Evolutionary conservation across 352 stramenopile genomes (phyloP), one percentile per base, ranked within the genome.

Genomic region (Globisporangium iwayamae): DNA sequence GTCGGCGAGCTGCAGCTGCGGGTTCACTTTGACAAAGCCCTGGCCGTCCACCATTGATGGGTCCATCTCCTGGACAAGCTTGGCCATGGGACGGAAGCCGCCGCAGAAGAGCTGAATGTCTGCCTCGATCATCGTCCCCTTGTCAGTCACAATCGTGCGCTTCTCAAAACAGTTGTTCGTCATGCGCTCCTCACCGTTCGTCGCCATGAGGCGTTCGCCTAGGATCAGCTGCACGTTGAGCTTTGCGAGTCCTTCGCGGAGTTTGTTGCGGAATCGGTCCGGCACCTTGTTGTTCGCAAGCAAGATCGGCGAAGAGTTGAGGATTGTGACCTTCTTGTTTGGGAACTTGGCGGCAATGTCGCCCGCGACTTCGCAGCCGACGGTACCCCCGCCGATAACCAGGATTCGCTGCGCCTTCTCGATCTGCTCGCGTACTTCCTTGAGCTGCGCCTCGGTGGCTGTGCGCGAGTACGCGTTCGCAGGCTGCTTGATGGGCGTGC

Each of bases 401-500:
- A 54, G 48, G 22, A 54, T 54, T 2, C 13, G 14, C 48, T 38
- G 10, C 8, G 48, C 48, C 13, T 54, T 34, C 48, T 54, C 48
- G 25, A 54, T 54, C 4, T 54, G 48, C 48, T 54, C 48, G 1
- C 48, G 48, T 1, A 54, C 48, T 20, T 54, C 48, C 1, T 8
- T 54, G 6, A 54, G 11, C 4, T 54, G 22, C 28, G 25, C 6
- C 48, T 79, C 70, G 0, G 65, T 70, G 28, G 34, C 16, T 8
- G 46, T 46, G 3, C 62, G 67, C 16, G 60, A 56, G 34, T 60
- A 73, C 43, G 70, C 36, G 32, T 67, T 50, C 45, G 46, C 41
- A 60, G 67, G 20, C 10, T 22, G 43, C 38, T 69, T 72, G 51
- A 69, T 69, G 4, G 66, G 66, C 4, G 56, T 52, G 9, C 53